phyloP scores from a whole-genome alignment of 768 basidiomycete species.

The Tulasnella calospora region DNA sequence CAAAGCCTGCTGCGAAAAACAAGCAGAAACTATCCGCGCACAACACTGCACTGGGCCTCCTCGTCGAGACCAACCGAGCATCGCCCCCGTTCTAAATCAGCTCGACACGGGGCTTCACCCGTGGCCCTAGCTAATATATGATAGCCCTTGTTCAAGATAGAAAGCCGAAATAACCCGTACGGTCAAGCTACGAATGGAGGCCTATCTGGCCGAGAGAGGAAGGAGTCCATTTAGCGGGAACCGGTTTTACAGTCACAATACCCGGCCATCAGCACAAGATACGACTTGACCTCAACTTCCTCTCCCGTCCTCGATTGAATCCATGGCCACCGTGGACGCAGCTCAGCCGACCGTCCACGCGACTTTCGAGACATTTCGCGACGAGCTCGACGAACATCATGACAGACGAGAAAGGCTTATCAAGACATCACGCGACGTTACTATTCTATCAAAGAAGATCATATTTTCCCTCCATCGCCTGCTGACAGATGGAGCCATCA shows the following conservation, averaged over 20 bases:
- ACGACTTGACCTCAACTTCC: background rate
- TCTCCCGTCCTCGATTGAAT: background rate
- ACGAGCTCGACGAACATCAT: conserved; percentile 73
- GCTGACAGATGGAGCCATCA: conserved; percentile 42
- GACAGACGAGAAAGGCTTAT: conserved; percentile 87
- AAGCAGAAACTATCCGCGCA: too few relatives aligned
- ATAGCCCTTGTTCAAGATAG: background rate
- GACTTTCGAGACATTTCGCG: conserved; percentile 59
- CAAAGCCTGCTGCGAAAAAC: too few relatives aligned
- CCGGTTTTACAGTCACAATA: background rate
- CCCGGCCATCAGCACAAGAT: background rate
- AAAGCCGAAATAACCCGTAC: background rate
- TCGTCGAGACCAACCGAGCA: too few relatives aligned
- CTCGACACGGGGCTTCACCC: too few relatives aligned
- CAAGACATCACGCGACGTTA: conserved; percentile 83
- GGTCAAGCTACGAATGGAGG: background rate
- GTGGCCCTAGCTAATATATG: too few relatives aligned
- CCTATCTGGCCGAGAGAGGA: background rate
- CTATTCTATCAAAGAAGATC: conserved; percentile 84
- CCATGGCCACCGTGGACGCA: background rate
- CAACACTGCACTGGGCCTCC: too few relatives aligned
- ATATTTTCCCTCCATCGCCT: conserved; percentile 90
- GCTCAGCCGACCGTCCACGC: conserved; percentile 14
- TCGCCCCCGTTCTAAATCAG: too few relatives aligned
- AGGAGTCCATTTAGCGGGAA: background rate